Conservation (phyloP, 2,329 filamentous ascomycete species). For the Lachnellula cervina region DNA sequence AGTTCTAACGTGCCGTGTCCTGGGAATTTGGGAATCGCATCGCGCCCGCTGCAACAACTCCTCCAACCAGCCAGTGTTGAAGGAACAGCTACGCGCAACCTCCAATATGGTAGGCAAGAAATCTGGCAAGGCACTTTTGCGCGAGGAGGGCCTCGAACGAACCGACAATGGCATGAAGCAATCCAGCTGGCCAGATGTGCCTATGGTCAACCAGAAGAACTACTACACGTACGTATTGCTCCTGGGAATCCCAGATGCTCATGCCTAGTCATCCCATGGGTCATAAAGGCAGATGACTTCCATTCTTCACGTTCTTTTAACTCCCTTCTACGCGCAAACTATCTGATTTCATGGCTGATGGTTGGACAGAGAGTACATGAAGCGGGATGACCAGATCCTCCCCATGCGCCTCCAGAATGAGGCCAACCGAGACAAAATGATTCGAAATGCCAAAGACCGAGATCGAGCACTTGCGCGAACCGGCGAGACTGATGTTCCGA, state of each 20-base stretch:
- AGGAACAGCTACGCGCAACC: neutral
- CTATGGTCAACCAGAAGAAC: slow-evolving; percentile 98
- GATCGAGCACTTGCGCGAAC: slow-evolving; percentile 78
- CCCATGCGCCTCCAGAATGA: slow-evolving; percentile 85
- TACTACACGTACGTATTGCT: slow-evolving; percentile 77
- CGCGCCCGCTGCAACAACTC: neutral
- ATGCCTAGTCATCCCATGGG: neutral
- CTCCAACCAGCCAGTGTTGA: neutral
- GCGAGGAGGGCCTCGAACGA: slow-evolving; percentile 64
- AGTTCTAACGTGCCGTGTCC: neutral
- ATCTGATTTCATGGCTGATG: neutral
- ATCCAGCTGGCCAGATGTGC: slow-evolving; percentile 86
- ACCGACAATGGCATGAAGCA: slow-evolving; percentile 98
- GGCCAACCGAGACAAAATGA: slow-evolving; percentile 75
- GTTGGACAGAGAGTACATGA: slow-evolving; percentile 78
- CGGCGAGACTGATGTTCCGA: slow-evolving; percentile 60
- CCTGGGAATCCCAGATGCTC: neutral
- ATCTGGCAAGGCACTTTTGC: slow-evolving; percentile 32
- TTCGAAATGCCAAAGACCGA: slow-evolving; percentile 80
- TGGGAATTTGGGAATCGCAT: no score
- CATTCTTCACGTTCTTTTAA: slow-evolving; percentile 5
- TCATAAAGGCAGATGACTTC: neutral
- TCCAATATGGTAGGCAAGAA: slow-evolving; percentile 34
- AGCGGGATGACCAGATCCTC: slow-evolving; percentile 93
- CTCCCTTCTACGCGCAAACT: neutral